Base-by-base conservation (phyloP, 192 early-diverging fungal genomes). In the Coemansia guatemalensis region DNA sequence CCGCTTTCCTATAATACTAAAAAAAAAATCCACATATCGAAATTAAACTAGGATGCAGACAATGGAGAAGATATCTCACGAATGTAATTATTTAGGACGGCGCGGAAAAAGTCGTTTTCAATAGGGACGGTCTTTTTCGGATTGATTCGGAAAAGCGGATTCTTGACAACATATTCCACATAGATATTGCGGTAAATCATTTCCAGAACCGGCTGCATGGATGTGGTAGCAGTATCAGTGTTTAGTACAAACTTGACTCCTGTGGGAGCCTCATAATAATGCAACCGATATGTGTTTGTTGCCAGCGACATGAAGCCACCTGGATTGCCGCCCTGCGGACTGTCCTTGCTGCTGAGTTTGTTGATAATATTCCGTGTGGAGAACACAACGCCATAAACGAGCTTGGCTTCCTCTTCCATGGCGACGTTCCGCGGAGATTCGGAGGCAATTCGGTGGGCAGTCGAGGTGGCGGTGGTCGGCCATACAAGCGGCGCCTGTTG, bases 371-470 rank as follows among this genome's bases (percentile, higher is more conserved):
- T 98, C 53, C 90, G 81, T 27, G 95, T 83, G 12, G 93, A 94
- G 53, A 89, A 92, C 14, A 95, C 87, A n/a, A 95, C 93, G 60
- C 96, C 96, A 68, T 97, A 98, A 18, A 98, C 93, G 18, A 98
- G 85, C 70, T 98, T 98, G 0, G 91, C 89, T 57, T 97, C 92
- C 66, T 97, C 94, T 55, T 91, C 86, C 61, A 82, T 77, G 33
- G 68, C 66, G 8, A 62, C 32, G 55, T 70, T 72, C 35, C 64
- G 64, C 7, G 41, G 52, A 1, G 70, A 73, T 9, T 50, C 67
- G 21, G 51, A 32, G 11, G 64, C 52, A 23, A 56, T 23, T 20
- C 58, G 53, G 27, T 68, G 64, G 1, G 69, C 56, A 8, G 69
- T 60, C 7, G 68, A 67, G 2, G 47, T 53, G 5, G 62, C 5